Evolutionary conservation across 129 eudicot species (phyloP).

Genomic region (Lonicera japonica): DNA sequence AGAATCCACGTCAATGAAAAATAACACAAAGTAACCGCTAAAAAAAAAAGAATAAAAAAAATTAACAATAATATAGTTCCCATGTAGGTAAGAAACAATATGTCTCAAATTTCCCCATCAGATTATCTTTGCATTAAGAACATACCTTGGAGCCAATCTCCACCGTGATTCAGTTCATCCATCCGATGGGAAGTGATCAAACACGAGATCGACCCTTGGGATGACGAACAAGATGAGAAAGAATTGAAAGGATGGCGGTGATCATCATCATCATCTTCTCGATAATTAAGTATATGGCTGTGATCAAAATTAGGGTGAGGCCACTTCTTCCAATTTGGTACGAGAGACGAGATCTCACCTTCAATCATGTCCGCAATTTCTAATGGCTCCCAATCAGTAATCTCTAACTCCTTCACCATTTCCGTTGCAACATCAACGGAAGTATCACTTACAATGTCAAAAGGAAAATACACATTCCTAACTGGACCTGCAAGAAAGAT

Average conservation of each 20-base stretch:
- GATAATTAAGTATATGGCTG: conserved; percentile 16
- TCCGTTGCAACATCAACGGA: conserved; percentile 69
- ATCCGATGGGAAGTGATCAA: conserved; percentile 20
- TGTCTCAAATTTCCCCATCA: no score
- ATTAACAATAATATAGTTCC: no score
- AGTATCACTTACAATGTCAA: conserved; percentile 60
- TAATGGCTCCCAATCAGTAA: conserved; percentile 65
- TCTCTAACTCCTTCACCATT: conserved; percentile 90
- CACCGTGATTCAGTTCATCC: conserved; percentile 9
- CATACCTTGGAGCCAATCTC: conserved; percentile 53
- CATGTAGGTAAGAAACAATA: no score
- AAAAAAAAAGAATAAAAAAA: no score
- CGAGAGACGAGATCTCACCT: conserved; percentile 62
- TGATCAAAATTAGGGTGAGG: conserved; percentile 14
- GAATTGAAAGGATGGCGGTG: conserved; percentile 29
- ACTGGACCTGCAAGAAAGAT: conserved; percentile 42
- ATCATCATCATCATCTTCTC: conserved; percentile 49
- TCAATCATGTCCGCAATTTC: conserved; percentile 84
- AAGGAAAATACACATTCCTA: conserved; percentile 72
- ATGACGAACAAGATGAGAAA: conserved; percentile 55
- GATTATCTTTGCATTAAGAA: no score
- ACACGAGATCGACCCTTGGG: conserved; percentile 49
- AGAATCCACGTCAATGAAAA: no score
- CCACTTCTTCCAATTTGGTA: conserved; percentile 42
- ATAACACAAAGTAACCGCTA: no score